Evolutionary conservation across 1,139 yeast species (phyloP).

Genomic region (Yueomyces sp.): DNA sequence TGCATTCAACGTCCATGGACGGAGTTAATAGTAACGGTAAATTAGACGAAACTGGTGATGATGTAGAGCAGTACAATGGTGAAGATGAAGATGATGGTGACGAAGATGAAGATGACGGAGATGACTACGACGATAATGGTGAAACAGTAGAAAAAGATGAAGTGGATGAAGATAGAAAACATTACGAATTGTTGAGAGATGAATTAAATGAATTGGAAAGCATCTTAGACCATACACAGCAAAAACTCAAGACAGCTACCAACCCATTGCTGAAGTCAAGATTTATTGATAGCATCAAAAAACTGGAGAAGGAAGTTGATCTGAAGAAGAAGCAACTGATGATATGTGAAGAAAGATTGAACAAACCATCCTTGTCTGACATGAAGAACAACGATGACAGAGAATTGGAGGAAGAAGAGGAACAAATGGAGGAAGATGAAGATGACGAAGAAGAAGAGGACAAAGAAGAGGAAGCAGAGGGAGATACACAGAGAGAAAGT

Average conservation of each 20-base stretch:
- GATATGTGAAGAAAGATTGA: conserved; percentile 25
- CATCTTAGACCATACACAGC: conserved; percentile 65
- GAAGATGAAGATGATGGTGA: conserved; percentile 45
- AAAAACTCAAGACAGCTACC: conserved; percentile 63
- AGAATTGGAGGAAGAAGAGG: conserved; percentile 10
- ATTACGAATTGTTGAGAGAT: conserved; percentile 66
- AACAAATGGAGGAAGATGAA: conserved; percentile 23
- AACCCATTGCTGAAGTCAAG: conserved; percentile 84
- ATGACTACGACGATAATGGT: conserved; percentile 16
- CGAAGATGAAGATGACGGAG: conserved; percentile 35
- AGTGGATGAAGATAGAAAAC: conserved; percentile 38
- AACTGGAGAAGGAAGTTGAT: conserved; percentile 73
- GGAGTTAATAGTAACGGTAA: conserved; percentile 15
- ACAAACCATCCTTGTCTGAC: conserved; percentile 3
- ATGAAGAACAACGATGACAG: neutral
- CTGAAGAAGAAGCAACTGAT: conserved; percentile 62
- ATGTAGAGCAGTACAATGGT: conserved; percentile 28
- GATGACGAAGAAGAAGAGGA: conserved; percentile 20
- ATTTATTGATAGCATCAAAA: conserved; percentile 67
- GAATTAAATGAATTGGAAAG: conserved; percentile 75
- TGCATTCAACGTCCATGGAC: conserved; percentile 19
- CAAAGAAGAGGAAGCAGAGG: conserved; percentile 23
- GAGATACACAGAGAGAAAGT: conserved; percentile 21
- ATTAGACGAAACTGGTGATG: conserved; percentile 23
- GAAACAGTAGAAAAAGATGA: conserved; percentile 22